Base-by-base conservation (phyloP, 306 rosid species). In the Canavalia ensiformis region DNA sequence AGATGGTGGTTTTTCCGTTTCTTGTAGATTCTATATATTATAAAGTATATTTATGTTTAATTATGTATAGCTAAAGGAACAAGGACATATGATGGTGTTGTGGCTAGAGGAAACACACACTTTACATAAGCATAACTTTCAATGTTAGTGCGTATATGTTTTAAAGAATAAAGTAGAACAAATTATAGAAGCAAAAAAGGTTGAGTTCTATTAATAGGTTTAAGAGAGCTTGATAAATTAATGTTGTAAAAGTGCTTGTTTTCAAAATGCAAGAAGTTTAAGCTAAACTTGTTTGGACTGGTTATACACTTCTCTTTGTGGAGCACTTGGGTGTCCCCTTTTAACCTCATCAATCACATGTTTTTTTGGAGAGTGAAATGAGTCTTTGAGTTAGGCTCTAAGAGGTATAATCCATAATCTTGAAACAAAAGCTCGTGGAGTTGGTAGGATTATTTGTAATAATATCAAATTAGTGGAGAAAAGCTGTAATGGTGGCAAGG, bases 81-180 rank as follows among this genome's bases (percentile, higher is more conserved):
- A 77, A 78, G 50, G 31, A 9, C 75, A 42, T 55, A 78, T 78
- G 68, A 78, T 68, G 75, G 8, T 77, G 82, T 31, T 67, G 82
- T 0, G 5, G 58, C 68, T 18, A 3, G 33, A 67, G 82, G 75
- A 68, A 78, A 78, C 82, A 78, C 46, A 54, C 54, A 5, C 58
- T 78, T 78, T 42, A n/a, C 58, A 62, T 55, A n/a, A 55, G 29
- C 58, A 56, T 67, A 42, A 47, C 52, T 78, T 41, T 66, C 39
- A 41, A 50, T 49, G 56, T 65, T 64, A 76, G 8, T 63, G 72
- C 51, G 28, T 49, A 41, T 8, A 66, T 37, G 46, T 37, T 66
- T 66, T 66, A 0, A 42, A 67, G 33, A 64, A 63, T 34, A 62
- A 62, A 62, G 49, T 50, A 49, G 7, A 64, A 67, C 29, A 34